phyloP scores from a whole-genome alignment of 1,284 basidiomycete genomes.

The Afroboletus lepidellus region DNA sequence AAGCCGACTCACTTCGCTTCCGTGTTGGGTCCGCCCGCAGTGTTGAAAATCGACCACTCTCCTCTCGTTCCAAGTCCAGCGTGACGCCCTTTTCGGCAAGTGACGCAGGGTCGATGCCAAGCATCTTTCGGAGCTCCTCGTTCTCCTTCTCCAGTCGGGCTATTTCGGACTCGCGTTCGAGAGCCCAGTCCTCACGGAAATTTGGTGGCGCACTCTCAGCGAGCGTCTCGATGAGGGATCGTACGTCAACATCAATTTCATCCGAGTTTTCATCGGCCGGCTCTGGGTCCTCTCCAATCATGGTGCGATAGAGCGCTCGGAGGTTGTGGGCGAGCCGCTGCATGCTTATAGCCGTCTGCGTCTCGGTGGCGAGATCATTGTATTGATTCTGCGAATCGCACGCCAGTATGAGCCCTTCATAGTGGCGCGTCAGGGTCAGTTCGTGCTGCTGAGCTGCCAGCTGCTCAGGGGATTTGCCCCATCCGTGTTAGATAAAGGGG shows the following conservation, averaged over 20 bases:
- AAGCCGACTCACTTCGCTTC: constrained; percentile 29
- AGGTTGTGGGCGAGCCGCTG: constrained; percentile 72
- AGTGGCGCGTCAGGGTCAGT: constrained; percentile 85
- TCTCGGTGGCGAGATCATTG: constrained; percentile 57
- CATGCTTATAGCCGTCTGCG: constrained; percentile 54
- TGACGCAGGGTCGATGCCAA: constrained; percentile 66
- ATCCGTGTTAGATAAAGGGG: constrained; percentile 4
- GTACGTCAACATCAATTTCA: constrained; percentile 37
- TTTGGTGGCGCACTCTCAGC: constrained; percentile 26
- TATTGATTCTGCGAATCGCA: constrained; percentile 66
- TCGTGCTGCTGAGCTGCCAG: constrained; percentile 92
- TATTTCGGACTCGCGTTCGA: constrained; percentile 84
- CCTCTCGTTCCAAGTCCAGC: constrained; percentile 44
- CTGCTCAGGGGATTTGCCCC: constrained; percentile 27
- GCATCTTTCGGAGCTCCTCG: constrained; percentile 64
- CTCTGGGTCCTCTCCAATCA: constrained; percentile 65
- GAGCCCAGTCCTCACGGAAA: constrained; percentile 64
- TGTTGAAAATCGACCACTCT: constrained; percentile 19
- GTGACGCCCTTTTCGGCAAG: constrained; percentile 51
- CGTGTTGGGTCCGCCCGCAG: constrained; percentile 24
- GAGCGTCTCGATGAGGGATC: constrained; percentile 43
- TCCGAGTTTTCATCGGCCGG: constrained; percentile 22
- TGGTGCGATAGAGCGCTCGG: constrained; percentile 67
- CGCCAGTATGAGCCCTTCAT: constrained; percentile 80
- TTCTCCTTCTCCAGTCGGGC: constrained; percentile 80